phyloP scores from a whole-genome alignment of 2,329 filamentous ascomycete genomes.

The Colletotrichum tamarilloi region DNA sequence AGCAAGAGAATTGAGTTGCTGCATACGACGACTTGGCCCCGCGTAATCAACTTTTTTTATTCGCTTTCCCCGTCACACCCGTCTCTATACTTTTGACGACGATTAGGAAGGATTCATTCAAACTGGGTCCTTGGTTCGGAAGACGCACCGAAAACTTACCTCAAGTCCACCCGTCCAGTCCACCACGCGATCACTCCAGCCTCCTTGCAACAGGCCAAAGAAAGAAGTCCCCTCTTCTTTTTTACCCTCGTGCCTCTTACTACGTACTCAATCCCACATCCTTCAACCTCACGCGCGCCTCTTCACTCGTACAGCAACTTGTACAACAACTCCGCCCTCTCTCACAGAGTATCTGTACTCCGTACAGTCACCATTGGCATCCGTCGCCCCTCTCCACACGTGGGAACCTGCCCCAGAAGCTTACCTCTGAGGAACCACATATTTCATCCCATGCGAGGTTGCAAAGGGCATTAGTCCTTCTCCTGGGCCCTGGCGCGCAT shows the following conservation, averaged over 20 bases:
- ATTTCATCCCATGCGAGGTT: not conserved
- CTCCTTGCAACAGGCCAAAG: conserved; percentile 3
- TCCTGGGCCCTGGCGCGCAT: not conserved
- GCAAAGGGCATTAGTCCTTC: not conserved
- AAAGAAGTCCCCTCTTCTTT: conserved; percentile 1
- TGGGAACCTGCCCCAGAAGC: conserved; percentile 30
- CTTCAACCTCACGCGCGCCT: not conserved
- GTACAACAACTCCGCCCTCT: not conserved
- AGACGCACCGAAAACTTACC: conserved; percentile 27
- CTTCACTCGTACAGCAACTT: not conserved
- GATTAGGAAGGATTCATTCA: conserved; percentile 20
- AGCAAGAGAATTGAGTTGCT: conserved; percentile 14
- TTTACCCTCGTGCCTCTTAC: not conserved
- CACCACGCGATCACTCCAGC: not conserved
- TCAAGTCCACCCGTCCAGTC: not conserved
- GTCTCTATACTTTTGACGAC: not conserved
- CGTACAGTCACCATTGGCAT: not conserved
- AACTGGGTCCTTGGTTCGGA: not conserved
- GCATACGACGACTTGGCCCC: not conserved
- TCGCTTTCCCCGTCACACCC: not conserved
- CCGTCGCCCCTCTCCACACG: conserved; percentile 14
- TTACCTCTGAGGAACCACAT: conserved; percentile 28
- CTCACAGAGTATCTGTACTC: not conserved
- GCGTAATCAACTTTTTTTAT: not conserved
- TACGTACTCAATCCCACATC: not conserved